These are phyloP conservation scores for Ocimum tenuiflorum DNA, from an alignment of 257 asterid species.

Conservation along the genomic window DNA sequence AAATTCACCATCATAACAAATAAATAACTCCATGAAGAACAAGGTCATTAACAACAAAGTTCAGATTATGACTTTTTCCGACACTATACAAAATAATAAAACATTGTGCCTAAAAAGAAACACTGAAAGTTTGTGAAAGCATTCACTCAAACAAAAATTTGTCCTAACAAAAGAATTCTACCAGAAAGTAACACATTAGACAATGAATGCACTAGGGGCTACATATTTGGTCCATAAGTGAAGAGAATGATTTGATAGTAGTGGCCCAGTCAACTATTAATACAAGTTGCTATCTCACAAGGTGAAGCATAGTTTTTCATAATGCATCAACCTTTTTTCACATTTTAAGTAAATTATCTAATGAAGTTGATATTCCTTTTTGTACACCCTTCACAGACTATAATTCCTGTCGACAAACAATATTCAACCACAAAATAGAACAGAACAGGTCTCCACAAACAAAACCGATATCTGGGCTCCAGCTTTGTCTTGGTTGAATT, in stretches of 20 bases:
- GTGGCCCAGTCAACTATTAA: background rate
- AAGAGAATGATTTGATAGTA: background rate
- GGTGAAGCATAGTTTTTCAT: background rate
- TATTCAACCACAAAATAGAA: too few species aligned
- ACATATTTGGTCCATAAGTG: background rate
- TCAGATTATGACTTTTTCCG: background rate
- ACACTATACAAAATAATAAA: background rate
- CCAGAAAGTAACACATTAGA: too few species aligned
- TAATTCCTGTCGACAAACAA: too few species aligned
- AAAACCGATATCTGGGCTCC: background rate
- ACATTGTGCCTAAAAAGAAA: background rate
- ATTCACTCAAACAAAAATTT: background rate
- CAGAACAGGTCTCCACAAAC: too few species aligned
- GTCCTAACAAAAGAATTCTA: background rate
- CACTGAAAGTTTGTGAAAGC: background rate
- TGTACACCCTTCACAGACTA: too few species aligned
- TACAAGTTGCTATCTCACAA: background rate
- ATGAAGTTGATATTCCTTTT: too few species aligned
- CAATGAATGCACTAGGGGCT: background rate
- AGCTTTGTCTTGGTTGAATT: conserved; percentile 8
- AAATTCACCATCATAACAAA: background rate
- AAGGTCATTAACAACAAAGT: background rate
- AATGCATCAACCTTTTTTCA: background rate
- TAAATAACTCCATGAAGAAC: background rate
- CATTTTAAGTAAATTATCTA: too few species aligned